A percentile compares a stretch with the other conserved stretches of the same genome.
These are phyloP conservation scores for Lactarius akahatsu DNA, from an alignment of 768 basidiomycete species.

Conservation along the genomic window DNA sequence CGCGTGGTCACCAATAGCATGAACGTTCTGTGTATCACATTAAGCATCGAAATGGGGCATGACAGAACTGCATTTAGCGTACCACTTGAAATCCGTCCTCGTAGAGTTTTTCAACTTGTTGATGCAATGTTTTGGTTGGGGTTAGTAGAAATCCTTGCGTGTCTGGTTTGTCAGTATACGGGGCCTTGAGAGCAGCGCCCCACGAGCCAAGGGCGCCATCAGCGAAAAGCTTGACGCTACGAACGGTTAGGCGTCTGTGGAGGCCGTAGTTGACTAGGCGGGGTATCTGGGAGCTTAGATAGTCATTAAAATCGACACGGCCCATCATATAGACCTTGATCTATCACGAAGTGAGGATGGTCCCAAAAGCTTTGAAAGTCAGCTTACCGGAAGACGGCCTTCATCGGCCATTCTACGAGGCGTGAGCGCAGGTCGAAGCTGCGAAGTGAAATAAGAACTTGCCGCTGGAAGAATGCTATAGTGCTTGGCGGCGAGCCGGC, in stretches of 20 bases:
- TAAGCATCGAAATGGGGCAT: background rate
- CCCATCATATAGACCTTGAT: conserved; percentile 66
- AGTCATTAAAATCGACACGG: conserved; percentile 36
- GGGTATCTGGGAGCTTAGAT: conserved; percentile 40
- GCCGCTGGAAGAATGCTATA: conserved; percentile 69
- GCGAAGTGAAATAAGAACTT: conserved; percentile 30
- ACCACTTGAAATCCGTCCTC: conserved; percentile 84
- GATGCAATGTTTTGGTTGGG: conserved; percentile 50
- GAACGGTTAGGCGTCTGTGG: conserved; percentile 38
- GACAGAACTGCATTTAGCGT: conserved; percentile 33
- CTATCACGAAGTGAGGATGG: conserved; percentile 34
- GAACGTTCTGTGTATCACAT: conserved; percentile 62
- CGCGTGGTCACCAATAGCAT: conserved; percentile 86
- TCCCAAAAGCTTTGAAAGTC: background rate
- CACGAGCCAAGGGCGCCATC: conserved; percentile 93
- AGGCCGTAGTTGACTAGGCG: conserved; percentile 37
- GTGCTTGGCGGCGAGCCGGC: conserved; percentile 53
- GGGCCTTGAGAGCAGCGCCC: conserved; percentile 85
- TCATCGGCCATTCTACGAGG: conserved; percentile 61
- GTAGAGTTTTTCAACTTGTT: conserved; percentile 62
- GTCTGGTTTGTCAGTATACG: conserved; percentile 78
- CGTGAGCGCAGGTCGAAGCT: conserved; percentile 17
- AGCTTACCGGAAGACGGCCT: conserved; percentile 64
- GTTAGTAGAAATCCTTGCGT: conserved; percentile 68
- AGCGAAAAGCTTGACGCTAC: conserved; percentile 70